Base-by-base conservation (phyloP, 495 filamentous ascomycete genomes). In the Venustampulla echinocandica region DNA sequence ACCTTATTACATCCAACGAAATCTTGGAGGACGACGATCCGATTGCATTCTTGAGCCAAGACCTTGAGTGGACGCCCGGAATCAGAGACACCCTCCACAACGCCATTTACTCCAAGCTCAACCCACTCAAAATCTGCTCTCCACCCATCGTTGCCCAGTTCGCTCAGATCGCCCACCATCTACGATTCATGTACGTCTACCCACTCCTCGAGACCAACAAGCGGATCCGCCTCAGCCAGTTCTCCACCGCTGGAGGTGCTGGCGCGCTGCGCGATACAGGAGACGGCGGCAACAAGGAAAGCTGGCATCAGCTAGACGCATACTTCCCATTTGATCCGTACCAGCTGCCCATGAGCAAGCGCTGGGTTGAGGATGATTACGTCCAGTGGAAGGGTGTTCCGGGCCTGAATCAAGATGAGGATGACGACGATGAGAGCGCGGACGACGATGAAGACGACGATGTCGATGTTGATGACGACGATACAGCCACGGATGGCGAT, bases 301-400 rank as follows among this genome's bases (percentile, higher is more conserved):
- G 80, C 30, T 80, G 77, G 64, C 73, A 79, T 39, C 77, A 90
- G 61, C 73, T 97, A 1, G 90, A 96, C 50, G 85, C 85, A 0
- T 95, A 90, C 62, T 97, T 97, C 62, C 92, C 93, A 1, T 99
- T 99, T 57, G 92, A 99, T 59, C 92, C 92, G 2, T 97, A 95
- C 64, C 80, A 85, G 50, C 70, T 97, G 10, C 90, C 87, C 0
- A 69, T 76, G 40, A 94, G 88, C 54, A 84, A 82, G 61, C 70
- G 78, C 28, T 97, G 93, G 92, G 57, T 99, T 39, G 77, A 85
- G 39, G 73, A 74, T 3, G 88, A 90, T 53, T 99, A 96, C 56
- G 71, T 89, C 17, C 70, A 82, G 47, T 99, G 90, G 90, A 76
- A 76, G 35, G 74, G 77, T 7, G 78, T 94, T 14, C 79, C 84